A percentile compares a stretch with the other conserved stretches of the same genome.
Evolutionary conservation across 2,329 filamentous ascomycete species (phyloP).

Genomic region (Bipolaris victoriae): DNA sequence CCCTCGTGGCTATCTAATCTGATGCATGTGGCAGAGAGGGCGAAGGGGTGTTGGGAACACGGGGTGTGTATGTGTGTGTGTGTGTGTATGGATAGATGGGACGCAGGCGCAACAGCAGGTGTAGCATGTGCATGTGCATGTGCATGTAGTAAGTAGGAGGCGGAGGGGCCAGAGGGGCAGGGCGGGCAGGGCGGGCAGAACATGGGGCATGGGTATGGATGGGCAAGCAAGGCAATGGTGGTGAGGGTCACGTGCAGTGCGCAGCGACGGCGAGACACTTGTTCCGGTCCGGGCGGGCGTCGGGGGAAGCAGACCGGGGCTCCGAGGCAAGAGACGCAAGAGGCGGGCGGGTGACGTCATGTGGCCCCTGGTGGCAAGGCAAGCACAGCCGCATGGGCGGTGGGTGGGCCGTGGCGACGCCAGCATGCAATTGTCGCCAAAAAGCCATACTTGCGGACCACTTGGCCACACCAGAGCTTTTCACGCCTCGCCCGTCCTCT

Average conservation of each 20-base stretch:
- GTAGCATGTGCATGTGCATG: neutral
- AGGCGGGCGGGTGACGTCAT: neutral
- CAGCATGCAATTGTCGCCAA: slow-evolving; percentile 7
- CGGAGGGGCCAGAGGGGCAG: too few relatives aligned
- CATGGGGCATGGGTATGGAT: too few relatives aligned
- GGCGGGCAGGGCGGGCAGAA: too few relatives aligned
- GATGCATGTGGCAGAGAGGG: slow-evolving; percentile 3
- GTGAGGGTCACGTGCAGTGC: neutral
- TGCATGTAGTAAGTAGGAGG: too few relatives aligned
- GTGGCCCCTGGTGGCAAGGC: neutral
- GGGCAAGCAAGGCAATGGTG: neutral
- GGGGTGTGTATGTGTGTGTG: neutral
- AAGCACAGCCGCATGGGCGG: neutral
- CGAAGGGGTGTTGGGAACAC: neutral
- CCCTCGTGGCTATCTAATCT: neutral
- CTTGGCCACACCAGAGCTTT: slow-evolving; percentile 12
- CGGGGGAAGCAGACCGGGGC: neutral
- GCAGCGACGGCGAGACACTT: neutral
- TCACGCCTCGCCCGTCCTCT: slow-evolving; percentile 9
- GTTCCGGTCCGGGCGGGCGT: neutral
- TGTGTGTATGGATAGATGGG: too few relatives aligned
- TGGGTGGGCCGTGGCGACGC: slow-evolving; percentile 2
- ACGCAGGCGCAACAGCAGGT: neutral
- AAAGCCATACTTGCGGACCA: slow-evolving; percentile 11
- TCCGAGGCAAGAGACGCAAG: neutral